A percentile compares a stretch with the other conserved stretches of the same genome.
Conservation (phyloP, 345 rosid genomes). For the Citrus inodora region DNA sequence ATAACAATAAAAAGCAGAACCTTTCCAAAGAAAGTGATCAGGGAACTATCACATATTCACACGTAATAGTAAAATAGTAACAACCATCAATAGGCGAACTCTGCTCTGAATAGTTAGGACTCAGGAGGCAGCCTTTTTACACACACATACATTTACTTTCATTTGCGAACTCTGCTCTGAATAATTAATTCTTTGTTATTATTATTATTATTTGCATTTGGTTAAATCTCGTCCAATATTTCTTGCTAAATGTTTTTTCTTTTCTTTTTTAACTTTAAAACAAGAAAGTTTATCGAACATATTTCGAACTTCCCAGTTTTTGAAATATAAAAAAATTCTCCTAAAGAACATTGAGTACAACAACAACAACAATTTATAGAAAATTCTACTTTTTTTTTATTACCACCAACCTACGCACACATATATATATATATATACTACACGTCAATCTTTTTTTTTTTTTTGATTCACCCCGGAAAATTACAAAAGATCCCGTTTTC, state of each 20-base stretch:
- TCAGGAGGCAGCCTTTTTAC: too few relatives aligned
- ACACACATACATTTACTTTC: neutral
- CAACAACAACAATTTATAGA: neutral
- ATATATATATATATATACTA: neutral
- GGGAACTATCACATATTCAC: neutral
- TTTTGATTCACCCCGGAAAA: slow-evolving; percentile 17
- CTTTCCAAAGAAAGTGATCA: neutral
- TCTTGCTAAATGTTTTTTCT: neutral
- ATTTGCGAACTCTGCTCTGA: too few relatives aligned
- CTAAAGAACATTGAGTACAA: neutral
- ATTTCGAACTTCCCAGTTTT: too few relatives aligned
- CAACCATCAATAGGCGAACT: neutral
- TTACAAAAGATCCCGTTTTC: slow-evolving; percentile 16
- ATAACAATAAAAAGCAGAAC: neutral
- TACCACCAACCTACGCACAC: slow-evolving; percentile 9
- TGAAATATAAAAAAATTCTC: too few relatives aligned
- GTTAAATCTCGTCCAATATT: neutral
- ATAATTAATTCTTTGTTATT: too few relatives aligned
- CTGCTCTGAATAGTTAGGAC: too few relatives aligned
- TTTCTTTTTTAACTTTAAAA: too few relatives aligned
- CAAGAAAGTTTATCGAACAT: too few relatives aligned
- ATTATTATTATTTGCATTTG: too few relatives aligned
- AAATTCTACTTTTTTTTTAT: neutral
- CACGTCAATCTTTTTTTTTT: slow-evolving; percentile 3
- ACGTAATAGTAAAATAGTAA: neutral